Percentiles rank a stretch among this genome's conserved stretches.
phyloP scores from a whole-genome alignment of 345 rosid species.

The Aegle marmelos region DNA sequence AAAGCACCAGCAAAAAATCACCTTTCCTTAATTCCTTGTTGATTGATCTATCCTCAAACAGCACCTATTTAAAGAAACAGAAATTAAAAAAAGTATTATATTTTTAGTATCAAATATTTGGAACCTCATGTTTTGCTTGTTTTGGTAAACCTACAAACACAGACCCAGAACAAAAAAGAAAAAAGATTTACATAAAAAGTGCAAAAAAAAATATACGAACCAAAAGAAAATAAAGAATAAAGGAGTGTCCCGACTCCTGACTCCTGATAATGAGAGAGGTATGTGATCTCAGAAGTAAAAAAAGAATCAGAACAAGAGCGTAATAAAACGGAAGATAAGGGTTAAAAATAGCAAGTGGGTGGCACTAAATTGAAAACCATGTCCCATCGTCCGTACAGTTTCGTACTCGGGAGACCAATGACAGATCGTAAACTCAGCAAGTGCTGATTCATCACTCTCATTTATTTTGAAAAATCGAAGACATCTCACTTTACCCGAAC shows the following conservation, averaged over 20 bases:
- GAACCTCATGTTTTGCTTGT: conserved; percentile 41
- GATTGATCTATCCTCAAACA: conserved; percentile 7
- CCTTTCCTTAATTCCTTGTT: conserved; percentile 17
- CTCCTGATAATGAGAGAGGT: neutral
- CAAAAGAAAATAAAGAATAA: neutral
- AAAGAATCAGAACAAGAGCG: neutral
- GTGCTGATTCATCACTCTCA: neutral
- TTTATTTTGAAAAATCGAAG: neutral
- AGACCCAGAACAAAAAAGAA: conserved; percentile 25
- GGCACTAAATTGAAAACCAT: neutral
- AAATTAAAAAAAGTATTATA: neutral
- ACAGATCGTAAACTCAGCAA: conserved; percentile 44
- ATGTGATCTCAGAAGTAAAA: neutral
- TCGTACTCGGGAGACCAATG: conserved; percentile 38
- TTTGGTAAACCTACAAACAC: conserved; percentile 36
- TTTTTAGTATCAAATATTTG: conserved; percentile 10
- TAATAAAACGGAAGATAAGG: neutral
- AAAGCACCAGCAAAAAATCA: conserved; percentile 10
- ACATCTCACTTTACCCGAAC: neutral
- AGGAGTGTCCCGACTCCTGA: neutral
- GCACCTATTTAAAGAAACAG: conserved; percentile 12
- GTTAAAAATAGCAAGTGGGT: neutral
- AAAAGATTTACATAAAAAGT: conserved; percentile 20
- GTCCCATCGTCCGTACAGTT: conserved; percentile 46
- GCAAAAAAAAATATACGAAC: neutral